Evolutionary conservation across 1,284 basidiomycete species (phyloP), one percentile per base, ranked within the genome.

Genomic region (Leccinum griseonigrum): DNA sequence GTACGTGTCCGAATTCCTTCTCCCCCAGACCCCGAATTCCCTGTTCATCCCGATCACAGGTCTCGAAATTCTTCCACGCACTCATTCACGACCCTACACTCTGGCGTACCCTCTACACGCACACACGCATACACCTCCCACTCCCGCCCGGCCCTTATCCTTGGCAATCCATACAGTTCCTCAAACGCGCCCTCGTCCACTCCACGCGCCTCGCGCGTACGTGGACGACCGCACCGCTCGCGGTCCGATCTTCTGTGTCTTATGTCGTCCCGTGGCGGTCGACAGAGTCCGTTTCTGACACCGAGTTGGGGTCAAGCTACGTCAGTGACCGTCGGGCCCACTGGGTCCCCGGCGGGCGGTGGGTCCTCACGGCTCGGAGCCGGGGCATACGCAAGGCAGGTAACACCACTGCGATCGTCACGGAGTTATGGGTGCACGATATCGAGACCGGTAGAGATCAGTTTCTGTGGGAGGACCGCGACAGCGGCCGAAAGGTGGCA

Each of bases 161-260:
- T 6, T 69, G 70, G 66, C 68, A 71, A 55, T 68, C 70, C 28
- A 60, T 4, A 14, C 58, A 4, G 18, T 67, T 61, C 31, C 61
- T 63, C 48, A 66, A 64, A n/a, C 70, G 57, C 50, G 16, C 64
- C 7, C 68, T 69, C 58, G 50, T 69, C 31, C 8, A 46, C 32
- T 71, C 69, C 2, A 55, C 59, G 1, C 69, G 59, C 34, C 52
- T 70, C 28, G 64, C 59, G 13, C 56, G 31, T 9, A 31, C 52
- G 2, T 69, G 69, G 68, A 67, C 62, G 22, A 59, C 62, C 3
- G n/a, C 55, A 22, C 68, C 60, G 3, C 59, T 63, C 53, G 28
- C 56, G 13, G n/a, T 60, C 22, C 4, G 67, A 46, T 46, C n/a
- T 13, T 46, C 43, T 22, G 43, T 4, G 18, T 46, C 43, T 46